phyloP scores from a whole-genome alignment of 768 basidiomycete genomes.

The Hirschioporus abietinus region DNA sequence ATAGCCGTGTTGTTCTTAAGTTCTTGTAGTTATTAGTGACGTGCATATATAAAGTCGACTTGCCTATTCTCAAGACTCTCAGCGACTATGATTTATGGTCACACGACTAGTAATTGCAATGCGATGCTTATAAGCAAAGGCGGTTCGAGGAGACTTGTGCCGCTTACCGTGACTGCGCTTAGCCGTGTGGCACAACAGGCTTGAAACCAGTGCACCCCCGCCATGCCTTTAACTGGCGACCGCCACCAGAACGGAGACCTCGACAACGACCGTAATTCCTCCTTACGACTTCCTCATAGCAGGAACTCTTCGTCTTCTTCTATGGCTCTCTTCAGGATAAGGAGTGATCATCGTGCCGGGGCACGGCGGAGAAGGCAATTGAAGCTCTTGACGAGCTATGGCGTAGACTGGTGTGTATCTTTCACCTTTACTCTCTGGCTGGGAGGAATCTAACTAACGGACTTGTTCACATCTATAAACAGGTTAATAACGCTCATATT shows the following conservation, averaged over 20 bases:
- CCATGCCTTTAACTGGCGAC: neutral
- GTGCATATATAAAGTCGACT: no score
- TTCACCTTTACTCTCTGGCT: constrained; percentile 1
- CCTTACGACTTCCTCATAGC: neutral
- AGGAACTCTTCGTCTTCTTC: neutral
- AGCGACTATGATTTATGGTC: neutral
- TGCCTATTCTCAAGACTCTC: neutral
- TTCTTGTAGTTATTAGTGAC: neutral
- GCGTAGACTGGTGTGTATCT: constrained; percentile 66
- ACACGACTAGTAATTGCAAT: neutral
- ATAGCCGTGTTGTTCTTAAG: neutral
- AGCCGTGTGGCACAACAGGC: neutral
- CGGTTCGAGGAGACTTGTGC: neutral
- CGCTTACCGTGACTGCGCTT: neutral
- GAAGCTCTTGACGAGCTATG: constrained; percentile 36
- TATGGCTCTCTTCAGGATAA: neutral
- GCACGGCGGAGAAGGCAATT: neutral
- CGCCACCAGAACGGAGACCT: neutral
- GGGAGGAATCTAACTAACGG: neutral
- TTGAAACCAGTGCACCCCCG: neutral
- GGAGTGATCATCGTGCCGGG: neutral
- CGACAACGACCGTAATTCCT: neutral
- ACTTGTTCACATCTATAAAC: constrained; percentile 4
- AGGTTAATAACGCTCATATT: constrained; percentile 67
- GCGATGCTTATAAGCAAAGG: neutral